phyloP scores from a whole-genome alignment of 768 basidiomycete species.

The Coprinellus aureogranulatus region DNA sequence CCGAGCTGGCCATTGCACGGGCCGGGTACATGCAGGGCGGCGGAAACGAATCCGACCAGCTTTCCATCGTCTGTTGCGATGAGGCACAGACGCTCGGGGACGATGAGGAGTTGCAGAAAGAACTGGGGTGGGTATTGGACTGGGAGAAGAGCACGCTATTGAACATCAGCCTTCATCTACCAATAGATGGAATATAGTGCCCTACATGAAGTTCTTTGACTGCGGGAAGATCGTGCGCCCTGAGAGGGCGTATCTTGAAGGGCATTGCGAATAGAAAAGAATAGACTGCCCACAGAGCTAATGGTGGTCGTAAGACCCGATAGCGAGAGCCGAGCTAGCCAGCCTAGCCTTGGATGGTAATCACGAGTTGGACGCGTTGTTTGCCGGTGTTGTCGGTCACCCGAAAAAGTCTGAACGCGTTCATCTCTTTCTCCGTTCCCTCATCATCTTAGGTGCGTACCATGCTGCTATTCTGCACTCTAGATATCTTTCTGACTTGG shows the following conservation, averaged over 20 bases:
- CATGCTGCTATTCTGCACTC: too few species aligned
- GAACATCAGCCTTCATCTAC: too few species aligned
- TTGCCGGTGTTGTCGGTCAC: too few species aligned
- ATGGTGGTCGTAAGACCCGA: too few species aligned
- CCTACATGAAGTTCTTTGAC: constrained; percentile 43
- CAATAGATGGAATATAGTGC: constrained; percentile 1
- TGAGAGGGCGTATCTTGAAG: constrained; percentile 27
- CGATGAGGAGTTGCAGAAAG: constrained; percentile 45
- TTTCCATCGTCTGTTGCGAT: constrained; percentile 31
- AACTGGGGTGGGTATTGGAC: constrained; percentile 41
- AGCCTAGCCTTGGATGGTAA: too few species aligned
- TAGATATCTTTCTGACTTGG: too few species aligned
- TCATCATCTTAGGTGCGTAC: too few species aligned
- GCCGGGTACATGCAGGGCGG: constrained; percentile 23
- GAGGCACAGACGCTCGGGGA: constrained; percentile 40
- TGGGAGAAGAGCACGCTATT: constrained; percentile 39
- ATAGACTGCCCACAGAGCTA: too few species aligned
- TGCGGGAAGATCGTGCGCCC: constrained; percentile 34
- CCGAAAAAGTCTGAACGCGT: too few species aligned
- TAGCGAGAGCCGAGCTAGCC: too few species aligned
- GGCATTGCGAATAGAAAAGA: not conserved
- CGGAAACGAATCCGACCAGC: constrained; percentile 46
- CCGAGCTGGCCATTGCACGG: constrained; percentile 16
- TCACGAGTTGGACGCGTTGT: too few species aligned
- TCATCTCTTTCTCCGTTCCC: too few species aligned